These are phyloP conservation scores for Acanthamoeba rhysodes DNA, from an alignment of 208 protist species.

Conservation along the genomic window DNA sequence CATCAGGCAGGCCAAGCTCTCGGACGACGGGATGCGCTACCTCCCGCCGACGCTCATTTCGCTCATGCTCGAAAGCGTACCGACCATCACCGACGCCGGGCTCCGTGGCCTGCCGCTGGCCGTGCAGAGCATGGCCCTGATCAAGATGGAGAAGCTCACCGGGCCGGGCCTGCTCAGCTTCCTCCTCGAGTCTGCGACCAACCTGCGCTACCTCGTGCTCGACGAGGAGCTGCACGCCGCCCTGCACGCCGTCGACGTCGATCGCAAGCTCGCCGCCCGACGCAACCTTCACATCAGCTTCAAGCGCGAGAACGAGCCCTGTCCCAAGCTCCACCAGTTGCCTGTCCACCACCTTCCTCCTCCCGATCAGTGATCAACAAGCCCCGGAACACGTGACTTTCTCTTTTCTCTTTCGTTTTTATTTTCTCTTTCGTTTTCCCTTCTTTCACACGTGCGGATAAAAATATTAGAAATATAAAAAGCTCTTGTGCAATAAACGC, in stretches of 20 bases:
- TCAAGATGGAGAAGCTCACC: conserved; percentile 54
- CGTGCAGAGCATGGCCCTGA: conserved; percentile 44
- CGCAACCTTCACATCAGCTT: background rate
- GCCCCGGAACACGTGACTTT: too few relatives aligned
- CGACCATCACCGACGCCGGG: conserved; percentile 13
- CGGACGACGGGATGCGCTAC: conserved; percentile 11
- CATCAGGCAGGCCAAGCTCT: conserved; percentile 45
- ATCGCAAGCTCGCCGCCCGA: conserved; percentile 8
- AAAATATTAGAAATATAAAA: background rate
- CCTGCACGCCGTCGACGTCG: background rate
- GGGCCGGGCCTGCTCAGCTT: conserved; percentile 7
- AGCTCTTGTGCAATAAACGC: background rate
- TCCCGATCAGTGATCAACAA: background rate
- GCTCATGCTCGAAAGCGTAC: conserved; percentile 13
- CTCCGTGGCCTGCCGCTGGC: conserved; percentile 23
- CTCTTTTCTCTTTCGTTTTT: too few relatives aligned
- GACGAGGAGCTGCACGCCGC: conserved; percentile 1
- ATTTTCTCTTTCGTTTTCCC: too few relatives aligned
- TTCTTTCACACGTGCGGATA: too few relatives aligned
- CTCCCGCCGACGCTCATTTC: conserved; percentile 6
- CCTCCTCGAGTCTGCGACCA: background rate
- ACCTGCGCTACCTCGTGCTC: conserved; percentile 15
- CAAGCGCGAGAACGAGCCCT: conserved; percentile 58
- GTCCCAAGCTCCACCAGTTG: conserved; percentile 38
- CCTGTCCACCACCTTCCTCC: background rate